These are phyloP conservation scores for Russula virescens DNA, from an alignment of 768 basidiomycete genomes.

Conservation along the genomic window DNA sequence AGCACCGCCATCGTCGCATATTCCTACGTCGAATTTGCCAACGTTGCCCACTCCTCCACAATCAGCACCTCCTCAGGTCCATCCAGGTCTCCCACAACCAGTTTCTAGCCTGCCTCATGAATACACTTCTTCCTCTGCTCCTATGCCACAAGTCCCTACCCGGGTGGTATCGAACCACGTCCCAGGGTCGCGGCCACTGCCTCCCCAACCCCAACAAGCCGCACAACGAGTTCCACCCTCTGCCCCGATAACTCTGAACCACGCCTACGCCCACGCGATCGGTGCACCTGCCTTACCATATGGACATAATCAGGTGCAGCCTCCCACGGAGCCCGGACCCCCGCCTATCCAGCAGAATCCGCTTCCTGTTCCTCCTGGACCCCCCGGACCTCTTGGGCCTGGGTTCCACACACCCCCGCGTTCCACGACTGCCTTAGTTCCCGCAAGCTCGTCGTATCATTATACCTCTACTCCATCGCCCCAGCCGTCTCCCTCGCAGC, in stretches of 20 bases:
- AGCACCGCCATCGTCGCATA: constrained; percentile 26
- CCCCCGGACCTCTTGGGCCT: constrained; percentile 23
- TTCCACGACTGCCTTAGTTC: not conserved
- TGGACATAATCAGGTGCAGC: constrained; percentile 1
- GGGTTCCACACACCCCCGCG: constrained; percentile 15
- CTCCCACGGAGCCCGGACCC: not conserved
- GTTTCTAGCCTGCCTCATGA: constrained; percentile 1
- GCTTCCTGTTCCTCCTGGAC: constrained; percentile 24
- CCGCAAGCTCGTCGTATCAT: constrained; percentile 15
- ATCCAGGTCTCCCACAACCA: constrained; percentile 3
- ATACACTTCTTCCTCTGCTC: constrained; percentile 13
- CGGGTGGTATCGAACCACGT: constrained; percentile 20
- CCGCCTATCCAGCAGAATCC: constrained; percentile 16
- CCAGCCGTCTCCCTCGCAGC: constrained; percentile 16
- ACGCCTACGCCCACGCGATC: constrained; percentile 12
- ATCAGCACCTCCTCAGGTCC: constrained; percentile 27
- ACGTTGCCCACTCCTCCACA: constrained; percentile 38
- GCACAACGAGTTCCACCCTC: constrained; percentile 8
- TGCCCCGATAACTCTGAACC: constrained; percentile 2
- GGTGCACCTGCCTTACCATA: not conserved
- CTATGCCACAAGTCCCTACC: not conserved
- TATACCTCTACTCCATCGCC: constrained; percentile 18
- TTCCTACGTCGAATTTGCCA: constrained; percentile 21
- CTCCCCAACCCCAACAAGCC: constrained; percentile 20
- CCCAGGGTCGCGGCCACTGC: constrained; percentile 23